phyloP scores from a whole-genome alignment of 768 basidiomycete genomes.

The Lentinula guzmanii region DNA sequence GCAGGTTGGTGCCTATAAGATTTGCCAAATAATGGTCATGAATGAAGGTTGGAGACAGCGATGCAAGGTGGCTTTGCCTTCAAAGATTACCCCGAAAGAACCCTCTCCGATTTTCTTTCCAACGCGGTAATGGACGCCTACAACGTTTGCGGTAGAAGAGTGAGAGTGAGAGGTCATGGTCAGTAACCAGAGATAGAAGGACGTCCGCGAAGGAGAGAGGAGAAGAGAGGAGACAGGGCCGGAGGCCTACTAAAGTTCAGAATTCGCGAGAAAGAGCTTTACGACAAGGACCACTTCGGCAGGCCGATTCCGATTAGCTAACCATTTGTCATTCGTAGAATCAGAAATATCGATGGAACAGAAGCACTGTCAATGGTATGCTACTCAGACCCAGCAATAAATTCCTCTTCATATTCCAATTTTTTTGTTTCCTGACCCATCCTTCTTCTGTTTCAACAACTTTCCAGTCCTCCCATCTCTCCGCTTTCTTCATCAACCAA shows the following conservation, averaged over 20 bases:
- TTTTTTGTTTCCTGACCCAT: background rate
- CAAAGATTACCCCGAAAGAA: slow-evolving; percentile 94
- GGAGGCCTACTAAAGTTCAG: background rate
- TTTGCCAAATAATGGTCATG: background rate
- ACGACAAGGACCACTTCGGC: background rate
- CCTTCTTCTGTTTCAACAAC: background rate
- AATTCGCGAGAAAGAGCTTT: background rate
- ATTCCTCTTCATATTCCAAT: background rate
- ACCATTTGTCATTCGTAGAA: background rate
- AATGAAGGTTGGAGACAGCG: slow-evolving; percentile 7
- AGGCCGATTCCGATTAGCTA: background rate
- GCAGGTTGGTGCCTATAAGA: slow-evolving; percentile 81
- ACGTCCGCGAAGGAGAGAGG: slow-evolving; percentile 7
- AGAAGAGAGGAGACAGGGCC: slow-evolving; percentile 9
- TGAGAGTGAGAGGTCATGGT: slow-evolving; percentile 57
- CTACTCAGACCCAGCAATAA: background rate
- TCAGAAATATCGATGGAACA: background rate
- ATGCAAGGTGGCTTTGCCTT: slow-evolving; percentile 39
- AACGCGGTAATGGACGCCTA: slow-evolving; percentile 95
- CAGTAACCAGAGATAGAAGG: slow-evolving; percentile 8
- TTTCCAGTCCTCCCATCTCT: slow-evolving; percentile 7
- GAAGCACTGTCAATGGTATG: background rate
- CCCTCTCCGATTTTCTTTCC: slow-evolving; percentile 99
- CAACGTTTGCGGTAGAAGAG: slow-evolving; percentile 67
- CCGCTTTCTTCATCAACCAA: slow-evolving; percentile 33